Base-by-base conservation (phyloP, 177 flowering plant species). In the Vitis hybrid region DNA sequence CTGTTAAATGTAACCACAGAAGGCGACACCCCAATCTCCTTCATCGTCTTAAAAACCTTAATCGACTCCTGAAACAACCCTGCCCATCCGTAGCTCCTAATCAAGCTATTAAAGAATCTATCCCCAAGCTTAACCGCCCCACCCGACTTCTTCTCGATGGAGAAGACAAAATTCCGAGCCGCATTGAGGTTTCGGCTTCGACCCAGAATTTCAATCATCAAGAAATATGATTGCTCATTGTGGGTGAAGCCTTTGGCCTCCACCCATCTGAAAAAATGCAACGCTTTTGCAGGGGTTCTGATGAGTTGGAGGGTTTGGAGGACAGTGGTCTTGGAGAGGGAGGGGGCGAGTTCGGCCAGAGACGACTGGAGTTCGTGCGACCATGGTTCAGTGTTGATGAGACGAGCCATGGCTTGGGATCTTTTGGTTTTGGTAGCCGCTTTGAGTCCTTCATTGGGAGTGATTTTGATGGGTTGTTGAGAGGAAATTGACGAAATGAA, bases 1-100 rank as follows among this genome's bases (percentile, higher is more conserved):
- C 77, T 79, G 68, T 91, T 91, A 67, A 87, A 91, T 1, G 97
- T 82, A 58, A 84, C 73, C 15, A 82, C 86, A 3, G 92, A 88
- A 19, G 90, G 91, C 7, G 84, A 71, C 17, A 90, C 76, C 6
- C 89, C 89, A 10, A 81, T 34, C 17, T 72, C 62, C 26, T 84
- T 87, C 97, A 92, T 90, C 12, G 21, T 70, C 60, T 30, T 10
- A 62, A 87, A 87, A 30, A 88, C 39, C 84, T 82, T 84, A 14
- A 90, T n/a, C 6, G 95, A 78, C 64, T 89, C 93, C n/a, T 84
- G 76, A 60, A 91, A 78, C 73, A 89, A 72, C 19, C 96, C 97
- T 4, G 96, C 89, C 21, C 73, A 54, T 9, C 86, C 92, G 56
- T 85, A 89, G 65, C 81, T 82, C 75, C 88, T 76, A 52, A 91